phyloP scores from a whole-genome alignment of 202 grass and related monocot genomes.

The Brachypodium distachyon region DNA sequence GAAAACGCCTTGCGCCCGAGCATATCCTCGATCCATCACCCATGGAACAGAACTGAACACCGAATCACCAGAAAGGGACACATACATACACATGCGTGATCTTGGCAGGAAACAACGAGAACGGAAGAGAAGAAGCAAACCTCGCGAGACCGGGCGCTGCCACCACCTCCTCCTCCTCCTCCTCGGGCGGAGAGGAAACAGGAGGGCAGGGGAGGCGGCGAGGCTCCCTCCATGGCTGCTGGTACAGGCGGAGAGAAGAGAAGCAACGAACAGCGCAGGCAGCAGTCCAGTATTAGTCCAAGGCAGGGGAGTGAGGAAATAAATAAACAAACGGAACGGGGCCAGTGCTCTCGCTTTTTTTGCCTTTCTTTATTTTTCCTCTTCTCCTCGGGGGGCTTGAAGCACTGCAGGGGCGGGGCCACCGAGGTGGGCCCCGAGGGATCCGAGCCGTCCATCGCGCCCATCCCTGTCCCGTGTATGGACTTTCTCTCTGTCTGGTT shows the following conservation, averaged over 20 bases:
- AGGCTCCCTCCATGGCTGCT: neutral
- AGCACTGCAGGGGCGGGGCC: neutral
- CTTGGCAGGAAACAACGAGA: neutral
- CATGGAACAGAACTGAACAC: neutral
- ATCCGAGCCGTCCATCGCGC: constrained; percentile 36
- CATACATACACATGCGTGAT: neutral
- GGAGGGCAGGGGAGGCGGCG: neutral
- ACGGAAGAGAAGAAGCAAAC: neutral
- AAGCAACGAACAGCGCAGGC: neutral
- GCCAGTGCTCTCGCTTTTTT: constrained; percentile 32
- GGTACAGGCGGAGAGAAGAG: constrained; percentile 3
- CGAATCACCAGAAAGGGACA: neutral
- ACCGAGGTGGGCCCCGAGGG: neutral
- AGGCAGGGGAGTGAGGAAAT: constrained; percentile 5
- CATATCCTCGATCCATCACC: neutral
- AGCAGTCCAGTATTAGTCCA: constrained; percentile 5
- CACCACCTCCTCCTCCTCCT: neutral
- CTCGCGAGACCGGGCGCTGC: neutral
- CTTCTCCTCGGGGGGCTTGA: constrained; percentile 20
- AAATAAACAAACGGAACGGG: constrained; percentile 6
- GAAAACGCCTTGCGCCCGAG: neutral
- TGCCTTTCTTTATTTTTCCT: neutral
- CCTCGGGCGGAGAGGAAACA: neutral
- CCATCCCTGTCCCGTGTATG: constrained; percentile 20
- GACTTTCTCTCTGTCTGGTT: constrained; percentile 26